phyloP scores from a whole-genome alignment of 805 yeast genomes.

The Saccharomycopsis selenospora region DNA sequence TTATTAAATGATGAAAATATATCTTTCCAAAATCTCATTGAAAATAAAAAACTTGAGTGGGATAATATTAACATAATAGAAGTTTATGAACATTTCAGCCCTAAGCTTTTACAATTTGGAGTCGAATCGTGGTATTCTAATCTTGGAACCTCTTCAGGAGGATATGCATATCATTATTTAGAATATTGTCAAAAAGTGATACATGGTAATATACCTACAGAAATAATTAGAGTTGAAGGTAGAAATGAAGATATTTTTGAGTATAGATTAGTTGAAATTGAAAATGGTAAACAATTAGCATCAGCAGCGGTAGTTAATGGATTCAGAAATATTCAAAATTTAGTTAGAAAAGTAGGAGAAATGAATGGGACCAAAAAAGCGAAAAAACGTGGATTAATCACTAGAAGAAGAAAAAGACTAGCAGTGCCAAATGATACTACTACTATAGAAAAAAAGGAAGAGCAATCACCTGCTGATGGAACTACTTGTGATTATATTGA shows the following conservation, averaged over 20 bases:
- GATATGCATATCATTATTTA: slow-evolving; percentile 71
- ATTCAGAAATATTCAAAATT: slow-evolving; percentile 87
- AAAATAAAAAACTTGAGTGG: not conserved
- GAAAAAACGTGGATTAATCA: slow-evolving; percentile 32
- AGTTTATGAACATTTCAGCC: slow-evolving; percentile 33
- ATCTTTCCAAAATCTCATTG: slow-evolving; percentile 27
- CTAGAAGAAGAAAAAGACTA: slow-evolving; percentile 36
- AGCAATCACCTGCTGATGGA: slow-evolving; percentile 45
- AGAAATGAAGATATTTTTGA: slow-evolving; percentile 75
- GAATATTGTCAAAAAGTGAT: slow-evolving; percentile 30
- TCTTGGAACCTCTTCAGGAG: slow-evolving; percentile 82
- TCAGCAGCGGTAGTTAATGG: slow-evolving; percentile 75
- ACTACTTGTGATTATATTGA: slow-evolving; percentile 74
- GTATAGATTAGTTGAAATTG: slow-evolving; percentile 41
- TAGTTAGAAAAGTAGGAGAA: slow-evolving; percentile 76
- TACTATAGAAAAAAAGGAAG: slow-evolving; percentile 11
- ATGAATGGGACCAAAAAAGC: slow-evolving; percentile 20
- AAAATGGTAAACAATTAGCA: slow-evolving; percentile 36
- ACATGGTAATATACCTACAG: slow-evolving; percentile 22
- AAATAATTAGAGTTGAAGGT: slow-evolving; percentile 45
- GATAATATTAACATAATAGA: slow-evolving; percentile 2
- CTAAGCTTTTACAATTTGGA: slow-evolving; percentile 55
- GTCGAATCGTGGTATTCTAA: slow-evolving; percentile 63
- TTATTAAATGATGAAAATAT: slow-evolving; percentile 50
- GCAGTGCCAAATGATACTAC: slow-evolving; percentile 20